These are phyloP conservation scores for Clonostachys chloroleuca DNA, from an alignment of 2,329 filamentous ascomycete genomes.

Conservation along the genomic window DNA sequence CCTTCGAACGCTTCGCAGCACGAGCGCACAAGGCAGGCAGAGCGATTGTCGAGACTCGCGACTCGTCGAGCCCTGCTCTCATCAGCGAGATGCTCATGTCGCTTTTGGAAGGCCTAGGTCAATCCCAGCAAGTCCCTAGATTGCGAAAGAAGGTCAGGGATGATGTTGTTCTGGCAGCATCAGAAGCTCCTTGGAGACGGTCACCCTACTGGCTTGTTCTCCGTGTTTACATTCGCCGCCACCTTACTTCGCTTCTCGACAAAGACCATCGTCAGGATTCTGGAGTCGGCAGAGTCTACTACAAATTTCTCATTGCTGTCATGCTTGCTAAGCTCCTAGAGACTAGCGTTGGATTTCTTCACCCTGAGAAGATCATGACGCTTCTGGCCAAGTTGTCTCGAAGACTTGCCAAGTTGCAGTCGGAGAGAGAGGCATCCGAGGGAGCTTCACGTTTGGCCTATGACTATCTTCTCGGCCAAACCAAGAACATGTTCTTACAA, in stretches of 20 bases:
- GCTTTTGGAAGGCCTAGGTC: conserved; percentile 50
- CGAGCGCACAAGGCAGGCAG: conserved; percentile 44
- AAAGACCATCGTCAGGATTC: neutral
- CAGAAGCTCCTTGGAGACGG: too few relatives aligned
- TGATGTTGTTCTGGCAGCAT: too few relatives aligned
- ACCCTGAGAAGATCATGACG: conserved; percentile 8
- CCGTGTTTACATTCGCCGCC: conserved; percentile 31
- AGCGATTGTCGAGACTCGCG: conserved; percentile 45
- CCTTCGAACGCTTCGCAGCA: conserved; percentile 47
- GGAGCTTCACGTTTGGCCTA: neutral
- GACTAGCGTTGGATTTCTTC: conserved; percentile 15
- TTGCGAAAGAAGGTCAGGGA: conserved; percentile 37
- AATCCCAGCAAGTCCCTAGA: conserved; percentile 18
- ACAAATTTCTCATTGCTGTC: conserved; percentile 53
- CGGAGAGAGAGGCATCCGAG: neutral
- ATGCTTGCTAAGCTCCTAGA: conserved; percentile 40
- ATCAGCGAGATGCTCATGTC: conserved; percentile 58
- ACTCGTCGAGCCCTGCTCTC: conserved; percentile 51
- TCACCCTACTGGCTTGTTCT: too few relatives aligned
- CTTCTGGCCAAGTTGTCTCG: conserved; percentile 1
- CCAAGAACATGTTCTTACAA: neutral
- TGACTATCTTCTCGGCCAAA: neutral
- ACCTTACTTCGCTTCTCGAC: conserved; percentile 14
- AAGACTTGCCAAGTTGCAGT: conserved; percentile 1
- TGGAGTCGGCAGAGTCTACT: conserved; percentile 15